Base-by-base conservation (phyloP, 225 moss, liverwort and hornwort species). In the Marchantia polymorpha region DNA sequence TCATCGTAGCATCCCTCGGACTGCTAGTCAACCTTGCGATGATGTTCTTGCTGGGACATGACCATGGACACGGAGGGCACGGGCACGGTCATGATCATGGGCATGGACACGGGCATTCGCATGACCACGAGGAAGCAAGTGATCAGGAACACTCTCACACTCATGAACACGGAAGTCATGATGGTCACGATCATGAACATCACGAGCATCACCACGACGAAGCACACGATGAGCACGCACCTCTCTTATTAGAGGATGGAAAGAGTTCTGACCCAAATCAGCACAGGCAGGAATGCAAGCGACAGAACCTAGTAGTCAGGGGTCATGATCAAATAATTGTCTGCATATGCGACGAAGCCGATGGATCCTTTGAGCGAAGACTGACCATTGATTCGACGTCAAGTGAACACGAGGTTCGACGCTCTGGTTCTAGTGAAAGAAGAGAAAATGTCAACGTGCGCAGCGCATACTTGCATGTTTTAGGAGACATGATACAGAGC, bases 401-500 rank as follows among this genome's bases (percentile, higher is more conserved):
- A 83, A 82, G 63, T n/a, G 82, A 63, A 73, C 87, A 49, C 25
- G 81, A 69, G 22, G 66, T n/a, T 19, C 48, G 53, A 64, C 64
- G 29, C 60, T n/a, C 9, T 27, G 74, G 30, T 26, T 52, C 74
- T 20, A 11, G 14, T 12, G 76, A 53, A 83, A 79, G 65, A 78
- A 72, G 31, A 48, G 72, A 75, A 50, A 94, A 91, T 80, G 93
- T 94, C 69, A 99, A 94, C 61, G 93, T 99, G 20, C 89, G 89
- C 52, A 93, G 97, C 29, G 94, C 97, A 9, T 94, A 99, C 70
- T 78, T 99, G 55, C 97, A 99, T 69, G 97, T 94, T 39, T 55
- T 99, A 0, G 97, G 97, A 20, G 97, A 99, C 77, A 82, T 99
- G 7, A 81, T 99, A 52, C 97, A 99, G 82, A 99, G 97, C 73